These are phyloP conservation scores for Marchantia paleacea DNA, from an alignment of 225 moss, liverwort and hornwort genomes.

Conservation along the genomic window DNA sequence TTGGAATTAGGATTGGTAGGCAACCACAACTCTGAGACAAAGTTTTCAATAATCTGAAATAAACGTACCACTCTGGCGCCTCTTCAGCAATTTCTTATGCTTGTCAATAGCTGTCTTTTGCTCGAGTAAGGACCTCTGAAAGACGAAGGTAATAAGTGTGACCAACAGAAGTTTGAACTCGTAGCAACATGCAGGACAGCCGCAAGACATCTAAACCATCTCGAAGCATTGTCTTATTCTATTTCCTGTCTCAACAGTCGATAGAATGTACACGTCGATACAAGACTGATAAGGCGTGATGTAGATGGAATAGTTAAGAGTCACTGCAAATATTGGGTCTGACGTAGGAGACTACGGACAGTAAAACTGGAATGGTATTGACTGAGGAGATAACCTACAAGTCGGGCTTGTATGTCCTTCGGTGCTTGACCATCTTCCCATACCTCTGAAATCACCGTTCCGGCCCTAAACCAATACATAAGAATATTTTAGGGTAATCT, in stretches of 20 bases:
- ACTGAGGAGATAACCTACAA: conserved; percentile 48
- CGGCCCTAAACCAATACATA: conserved; percentile 47
- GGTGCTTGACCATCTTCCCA: conserved; percentile 97
- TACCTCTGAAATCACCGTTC: conserved; percentile 88
- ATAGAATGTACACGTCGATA: neutral
- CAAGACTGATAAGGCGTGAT: neutral
- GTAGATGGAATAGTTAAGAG: too few species aligned
- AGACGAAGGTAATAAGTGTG: neutral
- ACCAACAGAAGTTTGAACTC: neutral
- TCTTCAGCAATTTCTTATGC: conserved; percentile 74
- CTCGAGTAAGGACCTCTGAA: conserved; percentile 61
- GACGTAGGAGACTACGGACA: neutral
- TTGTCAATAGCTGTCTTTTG: conserved; percentile 79
- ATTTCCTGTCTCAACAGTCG: too few species aligned
- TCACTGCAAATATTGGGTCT: neutral
- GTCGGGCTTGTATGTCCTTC: conserved; percentile 82
- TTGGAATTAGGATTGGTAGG: too few species aligned
- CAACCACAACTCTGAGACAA: too few species aligned
- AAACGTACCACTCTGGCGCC: conserved; percentile 61
- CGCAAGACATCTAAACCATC: too few species aligned
- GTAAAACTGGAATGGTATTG: neutral
- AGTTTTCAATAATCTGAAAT: too few species aligned
- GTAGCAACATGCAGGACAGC: too few species aligned
- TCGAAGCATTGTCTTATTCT: too few species aligned
- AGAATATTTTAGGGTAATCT: neutral